phyloP scores from a whole-genome alignment of 306 rosid genomes.

The apple (Malus domestica) region ASM211411v1 NC_041802.1:29030001-29030500 shows the following conservation, averaged over 20 bases:
- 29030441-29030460: conserved; percentile 42
- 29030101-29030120: conserved; percentile 24
- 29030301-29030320: conserved; percentile 73
- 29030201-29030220: conserved; percentile 15
- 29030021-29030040: conserved; percentile 68
- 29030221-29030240: conserved; percentile 31
- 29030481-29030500: conserved; percentile 80
- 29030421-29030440: conserved; percentile 33
- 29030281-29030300: conserved; percentile 82
- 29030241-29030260: conserved; percentile 67
- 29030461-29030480: conserved; percentile 74
- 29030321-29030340: conserved; percentile 65
- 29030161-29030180: conserved; percentile 27
- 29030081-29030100: conserved; percentile 28
- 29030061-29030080: conserved; percentile 44
- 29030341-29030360: conserved; percentile 40
- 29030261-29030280: conserved; percentile 88
- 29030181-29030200: conserved; percentile 22
- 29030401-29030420: conserved; percentile 95
- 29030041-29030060: conserved; percentile 56
- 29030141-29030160: conserved; percentile 17
- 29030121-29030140: conserved; percentile 12
- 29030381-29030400: conserved; percentile 84
- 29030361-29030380: conserved; percentile 92
- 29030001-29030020: conserved; percentile 56